A percentile compares a stretch with the other conserved stretches of the same genome.
Conservation (phyloP, 2,329 filamentous ascomycete genomes). For the Cladosporium sp. region DNA sequence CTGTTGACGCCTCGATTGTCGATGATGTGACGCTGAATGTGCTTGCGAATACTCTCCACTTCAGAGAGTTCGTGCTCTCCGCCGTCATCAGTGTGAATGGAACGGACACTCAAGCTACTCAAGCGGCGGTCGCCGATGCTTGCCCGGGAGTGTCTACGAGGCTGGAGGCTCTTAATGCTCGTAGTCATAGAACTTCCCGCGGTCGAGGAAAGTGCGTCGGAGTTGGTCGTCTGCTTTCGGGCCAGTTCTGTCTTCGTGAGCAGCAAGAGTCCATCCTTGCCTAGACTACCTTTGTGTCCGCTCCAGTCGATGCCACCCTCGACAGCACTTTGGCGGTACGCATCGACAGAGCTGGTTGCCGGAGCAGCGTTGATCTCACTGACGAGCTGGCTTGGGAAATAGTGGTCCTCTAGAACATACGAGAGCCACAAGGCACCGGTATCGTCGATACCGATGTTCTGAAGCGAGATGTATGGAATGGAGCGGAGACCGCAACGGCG, state of each 20-base stretch:
- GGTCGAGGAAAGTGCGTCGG: conserved; percentile 6
- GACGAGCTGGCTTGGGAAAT: conserved; percentile 35
- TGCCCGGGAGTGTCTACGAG: conserved; percentile 18
- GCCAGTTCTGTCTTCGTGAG: conserved; percentile 32
- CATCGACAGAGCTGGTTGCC: conserved; percentile 28
- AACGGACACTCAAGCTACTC: conserved; percentile 23
- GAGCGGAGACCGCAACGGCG: conserved; percentile 36
- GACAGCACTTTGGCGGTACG: conserved; percentile 27
- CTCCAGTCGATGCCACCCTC: conserved; percentile 34
- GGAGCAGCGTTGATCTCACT: conserved; percentile 29
- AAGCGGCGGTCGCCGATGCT: conserved; percentile 13
- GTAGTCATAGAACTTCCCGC: not conserved
- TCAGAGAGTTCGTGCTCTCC: conserved; percentile 26
- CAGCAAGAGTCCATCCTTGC: conserved; percentile 30
- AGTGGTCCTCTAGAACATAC: conserved; percentile 36
- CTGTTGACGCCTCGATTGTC: conserved; percentile 27
- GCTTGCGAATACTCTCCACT: conserved; percentile 36
- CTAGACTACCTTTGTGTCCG: conserved; percentile 24
- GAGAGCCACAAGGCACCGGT: conserved; percentile 39
- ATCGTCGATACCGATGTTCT: conserved; percentile 33
- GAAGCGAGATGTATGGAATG: conserved; percentile 37
- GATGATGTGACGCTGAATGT: conserved; percentile 37
- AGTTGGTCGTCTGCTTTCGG: conserved; percentile 20
- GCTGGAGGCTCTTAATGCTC: conserved; percentile 8
- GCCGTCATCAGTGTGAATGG: conserved; percentile 22